Conservation (phyloP, 179 eudicot species). For the Spergularia azorica region DNA sequence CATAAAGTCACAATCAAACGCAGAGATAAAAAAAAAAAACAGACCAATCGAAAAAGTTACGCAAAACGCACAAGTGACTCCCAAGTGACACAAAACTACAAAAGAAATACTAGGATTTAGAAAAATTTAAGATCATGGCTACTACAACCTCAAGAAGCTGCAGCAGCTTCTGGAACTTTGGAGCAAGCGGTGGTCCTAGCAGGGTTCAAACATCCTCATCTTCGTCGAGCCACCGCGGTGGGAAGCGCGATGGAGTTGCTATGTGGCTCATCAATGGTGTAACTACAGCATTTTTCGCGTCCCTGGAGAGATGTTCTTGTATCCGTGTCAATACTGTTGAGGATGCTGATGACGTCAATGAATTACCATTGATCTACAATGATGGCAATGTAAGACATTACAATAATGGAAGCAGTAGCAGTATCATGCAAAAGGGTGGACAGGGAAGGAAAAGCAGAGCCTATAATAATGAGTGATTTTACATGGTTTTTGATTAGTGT, state of each 20-base stretch:
- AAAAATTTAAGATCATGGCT: constrained; percentile 5
- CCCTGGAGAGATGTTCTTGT: constrained; percentile 24
- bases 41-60: background rate
- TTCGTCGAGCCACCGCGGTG: background rate
- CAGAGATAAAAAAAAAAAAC: background rate
- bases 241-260: constrained; percentile 17
- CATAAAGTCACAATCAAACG: background rate
- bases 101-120: background rate
- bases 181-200: background rate
- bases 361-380: constrained; percentile 19
- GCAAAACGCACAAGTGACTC: background rate
- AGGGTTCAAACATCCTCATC: background rate
- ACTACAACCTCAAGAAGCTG: constrained; percentile 11
- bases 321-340: constrained; percentile 18
- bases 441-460: background rate
- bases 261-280: constrained; percentile 17
- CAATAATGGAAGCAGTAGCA: background rate
- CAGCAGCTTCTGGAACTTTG: constrained; percentile 11
- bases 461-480: background rate
- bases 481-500: background rate
- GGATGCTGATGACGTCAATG: constrained; percentile 15
- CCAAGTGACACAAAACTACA: background rate
- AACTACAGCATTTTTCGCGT: constrained; percentile 14
- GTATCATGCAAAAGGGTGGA: background rate
- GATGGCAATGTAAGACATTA: constrained; percentile 8